phyloP scores from a whole-genome alignment of 2,329 filamentous ascomycete genomes.

The Apiospora pterosperma region DNA sequence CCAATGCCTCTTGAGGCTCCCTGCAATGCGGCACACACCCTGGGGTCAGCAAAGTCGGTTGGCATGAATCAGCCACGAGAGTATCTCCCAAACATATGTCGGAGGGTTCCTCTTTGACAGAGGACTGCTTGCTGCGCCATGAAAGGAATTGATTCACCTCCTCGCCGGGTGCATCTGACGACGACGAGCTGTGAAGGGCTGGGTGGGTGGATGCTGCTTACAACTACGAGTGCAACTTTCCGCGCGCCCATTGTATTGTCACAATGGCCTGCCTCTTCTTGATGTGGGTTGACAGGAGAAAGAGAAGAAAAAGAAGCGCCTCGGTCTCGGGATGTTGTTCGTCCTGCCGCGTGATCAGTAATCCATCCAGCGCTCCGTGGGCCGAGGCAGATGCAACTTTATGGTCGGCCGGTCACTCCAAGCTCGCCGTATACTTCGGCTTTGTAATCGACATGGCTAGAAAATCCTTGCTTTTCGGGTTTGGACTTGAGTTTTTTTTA shows the following conservation, averaged over 20 bases:
- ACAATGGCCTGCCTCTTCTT: not conserved
- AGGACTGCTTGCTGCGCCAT: not conserved
- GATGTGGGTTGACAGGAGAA: not conserved
- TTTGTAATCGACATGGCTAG: not conserved
- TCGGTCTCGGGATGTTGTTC: not conserved
- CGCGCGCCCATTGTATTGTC: not conserved
- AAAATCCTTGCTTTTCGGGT: not conserved
- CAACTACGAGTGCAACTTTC: not conserved
- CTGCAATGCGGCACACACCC: not conserved
- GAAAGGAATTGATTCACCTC: too few relatives aligned
- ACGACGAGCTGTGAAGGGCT: not conserved
- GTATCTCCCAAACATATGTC: too few relatives aligned
- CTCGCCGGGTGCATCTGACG: too few relatives aligned
- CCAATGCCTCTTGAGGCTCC: slow-evolving; percentile 80
- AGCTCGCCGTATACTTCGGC: not conserved
- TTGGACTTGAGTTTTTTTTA: not conserved
- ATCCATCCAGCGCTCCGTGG: too few relatives aligned
- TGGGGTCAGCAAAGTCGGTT: not conserved
- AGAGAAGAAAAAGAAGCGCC: not conserved
- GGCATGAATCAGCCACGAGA: too few relatives aligned
- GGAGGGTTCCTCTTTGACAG: too few relatives aligned
- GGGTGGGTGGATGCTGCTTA: not conserved
- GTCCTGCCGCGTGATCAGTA: not conserved
- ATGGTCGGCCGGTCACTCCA: not conserved
- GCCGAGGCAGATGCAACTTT: not conserved